phyloP scores from a whole-genome alignment of 108 stramenopile genomes.

The Pelagomonas calceolata region DNA sequence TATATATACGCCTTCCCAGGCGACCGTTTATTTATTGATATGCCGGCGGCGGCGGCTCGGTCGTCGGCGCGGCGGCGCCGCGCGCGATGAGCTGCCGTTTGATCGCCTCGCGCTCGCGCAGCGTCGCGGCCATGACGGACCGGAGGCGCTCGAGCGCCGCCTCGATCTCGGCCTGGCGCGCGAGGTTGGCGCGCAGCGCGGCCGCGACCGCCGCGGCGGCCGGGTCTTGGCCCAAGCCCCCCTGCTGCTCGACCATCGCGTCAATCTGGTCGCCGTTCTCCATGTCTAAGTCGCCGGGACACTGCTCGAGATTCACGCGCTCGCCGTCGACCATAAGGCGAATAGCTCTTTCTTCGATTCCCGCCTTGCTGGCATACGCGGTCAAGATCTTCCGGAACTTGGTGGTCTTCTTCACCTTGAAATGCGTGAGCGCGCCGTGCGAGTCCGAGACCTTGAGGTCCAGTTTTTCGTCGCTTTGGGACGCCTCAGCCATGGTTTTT shows the following conservation, averaged over 20 bases:
- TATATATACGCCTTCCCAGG: too few species aligned
- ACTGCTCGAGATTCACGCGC: slow-evolving; percentile 24
- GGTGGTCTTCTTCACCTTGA: slow-evolving; percentile 43
- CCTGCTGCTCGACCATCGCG: slow-evolving; percentile 45
- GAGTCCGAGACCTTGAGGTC: slow-evolving; percentile 25
- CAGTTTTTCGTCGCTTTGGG: slow-evolving; percentile 10
- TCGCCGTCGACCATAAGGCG: slow-evolving; percentile 37
- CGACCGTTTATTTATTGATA: too few species aligned
- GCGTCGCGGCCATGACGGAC: too few species aligned
- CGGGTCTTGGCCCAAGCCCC: slow-evolving; percentile 17
- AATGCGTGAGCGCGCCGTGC: slow-evolving; percentile 29
- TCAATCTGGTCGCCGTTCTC: slow-evolving; percentile 45
- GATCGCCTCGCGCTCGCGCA: too few species aligned
- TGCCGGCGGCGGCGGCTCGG: too few species aligned
- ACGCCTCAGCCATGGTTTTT: neutral
- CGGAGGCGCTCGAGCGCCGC: too few species aligned
- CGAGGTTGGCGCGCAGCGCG: too few species aligned
- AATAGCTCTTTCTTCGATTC: slow-evolving; percentile 19
- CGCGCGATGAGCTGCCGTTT: too few species aligned
- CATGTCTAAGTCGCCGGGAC: slow-evolving; percentile 24
- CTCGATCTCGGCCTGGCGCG: too few species aligned
- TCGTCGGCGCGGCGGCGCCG: too few species aligned
- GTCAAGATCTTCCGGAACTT: slow-evolving; percentile 35
- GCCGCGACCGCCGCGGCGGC: too few species aligned
- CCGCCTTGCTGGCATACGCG: slow-evolving; percentile 34